Evolutionary conservation across 305 asterid species (phyloP), one percentile per base, ranked within the genome.

Genomic region (Vinca major): DNA sequence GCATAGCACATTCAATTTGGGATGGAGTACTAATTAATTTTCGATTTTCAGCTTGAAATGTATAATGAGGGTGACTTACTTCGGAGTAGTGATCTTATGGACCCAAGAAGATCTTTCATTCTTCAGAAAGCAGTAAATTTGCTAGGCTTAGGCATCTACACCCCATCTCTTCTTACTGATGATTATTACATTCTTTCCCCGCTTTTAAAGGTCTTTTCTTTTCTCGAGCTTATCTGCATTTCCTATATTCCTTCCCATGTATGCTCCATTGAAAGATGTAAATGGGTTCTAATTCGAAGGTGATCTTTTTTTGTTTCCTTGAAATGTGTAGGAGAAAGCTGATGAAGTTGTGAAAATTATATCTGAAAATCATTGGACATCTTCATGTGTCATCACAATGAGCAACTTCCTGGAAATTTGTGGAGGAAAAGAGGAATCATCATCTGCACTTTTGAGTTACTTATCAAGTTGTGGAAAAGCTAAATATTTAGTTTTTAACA

Each of bases 301-400:
- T 26, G 33, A 26, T 26, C 33, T 26, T 26, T 26, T 26, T 26
- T 26, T 26, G 33, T 26, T 4, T 3, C 65, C 2, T 19, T 2
- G 57, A 56, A 2, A 56, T 20, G 10, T 26, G 40, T 66, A 88
- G 94, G 96, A 91, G 72, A 86, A 68, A 65, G 82, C 88, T 73
- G 77, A 73, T 60, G 79, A 84, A 81, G 89, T 86, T 62, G 75
- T 91, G 57, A 74, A 76, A 17, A 67, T 19, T 65, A 74, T 91
- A 73, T 81, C 90, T 36, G 87, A 87, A 72, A 82, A 73, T 67
- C 79, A 84, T 74, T 91, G 98, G 98, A 89, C 90, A 8, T 51
- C 79, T 66, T 82, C 85, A 6, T 89, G 96, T 73, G 88, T 91
- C 14, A 73, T 86, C 40, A 86, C 94, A 47, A 75, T 84, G 87